phyloP scores from a whole-genome alignment of 1,284 basidiomycete genomes.

The Fomitopsis betulina region DNA sequence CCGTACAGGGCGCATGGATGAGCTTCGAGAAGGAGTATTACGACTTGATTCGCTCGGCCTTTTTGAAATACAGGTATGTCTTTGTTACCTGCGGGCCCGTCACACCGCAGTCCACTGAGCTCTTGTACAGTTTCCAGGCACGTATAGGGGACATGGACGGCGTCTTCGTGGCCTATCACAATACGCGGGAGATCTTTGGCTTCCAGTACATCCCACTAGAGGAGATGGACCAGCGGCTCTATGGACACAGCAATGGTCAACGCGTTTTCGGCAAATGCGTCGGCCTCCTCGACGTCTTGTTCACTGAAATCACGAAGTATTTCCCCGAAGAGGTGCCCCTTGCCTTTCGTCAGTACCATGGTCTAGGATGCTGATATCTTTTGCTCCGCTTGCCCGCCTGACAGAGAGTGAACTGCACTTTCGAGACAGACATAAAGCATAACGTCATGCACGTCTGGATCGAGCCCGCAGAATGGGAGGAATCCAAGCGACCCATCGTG shows the following conservation, averaged over 20 bases:
- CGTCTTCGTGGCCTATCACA: conserved; percentile 93
- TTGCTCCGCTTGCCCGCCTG: neutral
- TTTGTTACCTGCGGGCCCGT: neutral
- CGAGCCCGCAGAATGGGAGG: conserved; percentile 49
- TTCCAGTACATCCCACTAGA: conserved; percentile 90
- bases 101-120: neutral
- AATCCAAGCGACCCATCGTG: conserved; percentile 34
- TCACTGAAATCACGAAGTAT: conserved; percentile 54
- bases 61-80: conserved; percentile 85
- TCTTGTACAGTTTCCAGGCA: conserved; percentile 73
- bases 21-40: conserved; percentile 91
- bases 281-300: conserved; percentile 66
- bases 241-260: conserved; percentile 63
- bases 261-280: conserved; percentile 80
- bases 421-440: conserved; percentile 44
- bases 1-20: conserved; percentile 55
- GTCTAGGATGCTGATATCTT: neutral
- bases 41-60: conserved; percentile 89
- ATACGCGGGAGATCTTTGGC: conserved; percentile 84
- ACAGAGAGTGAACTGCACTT: conserved; percentile 50
- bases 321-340: conserved; percentile 63
- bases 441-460: conserved; percentile 59
- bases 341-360: neutral
- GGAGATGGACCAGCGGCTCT: conserved; percentile 86
- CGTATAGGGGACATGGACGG: conserved; percentile 98